Base-by-base conservation (phyloP, 2,329 filamentous ascomycete species). In the Beauveria pseudobassiana region DNA sequence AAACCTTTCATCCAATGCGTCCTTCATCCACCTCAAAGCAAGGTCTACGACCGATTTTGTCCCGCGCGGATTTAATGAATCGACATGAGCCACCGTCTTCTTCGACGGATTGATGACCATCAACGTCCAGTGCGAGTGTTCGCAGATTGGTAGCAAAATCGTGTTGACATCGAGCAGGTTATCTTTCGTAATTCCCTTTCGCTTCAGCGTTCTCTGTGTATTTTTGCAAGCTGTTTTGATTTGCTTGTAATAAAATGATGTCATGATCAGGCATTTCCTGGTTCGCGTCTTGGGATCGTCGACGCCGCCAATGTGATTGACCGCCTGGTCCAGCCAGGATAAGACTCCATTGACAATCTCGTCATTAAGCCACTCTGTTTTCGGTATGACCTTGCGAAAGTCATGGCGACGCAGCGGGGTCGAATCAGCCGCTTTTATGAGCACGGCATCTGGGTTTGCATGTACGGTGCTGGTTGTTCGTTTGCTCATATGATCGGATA, bases 301-400 rank as follows among this genome's bases (percentile, higher is more conserved):
- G 59, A 80, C 79, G 28, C 85, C 85, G 30, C 79, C 80, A 38
- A 80, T 75, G 62, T 78, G 74, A 69, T 88, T 88, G 67, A 86
- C 74, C 55, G 80, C 80, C 18, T 79, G 76, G 53, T 86, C 84
- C 16, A 91, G 75, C 69, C 84, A 82, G 30, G 80, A 74, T 28
- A 91, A 78, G 53, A 84, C 83, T 16, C 83, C 83, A 67, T 91
- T 90, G 67, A 93, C 83, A 56, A 89, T 83, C 66, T 90, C 87
- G 70, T 93, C 90, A 65, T 93, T 92, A 7, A 93, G 80, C 89
- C 89, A 93, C 30, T 78, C 78, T 0, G 74, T 78, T 9, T 76
- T 71, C 20, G 77, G 76, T 18, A 87, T 77, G 8, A 92, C 74
- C 52, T 81, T 87, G n/a, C 74, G 76, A 67, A 91, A 87, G 69